Percentiles rank a stretch among this genome's conserved stretches.
Evolutionary conservation across 257 asterid genomes (phyloP).

Genomic region (Fraxinus cuspidata): DNA sequence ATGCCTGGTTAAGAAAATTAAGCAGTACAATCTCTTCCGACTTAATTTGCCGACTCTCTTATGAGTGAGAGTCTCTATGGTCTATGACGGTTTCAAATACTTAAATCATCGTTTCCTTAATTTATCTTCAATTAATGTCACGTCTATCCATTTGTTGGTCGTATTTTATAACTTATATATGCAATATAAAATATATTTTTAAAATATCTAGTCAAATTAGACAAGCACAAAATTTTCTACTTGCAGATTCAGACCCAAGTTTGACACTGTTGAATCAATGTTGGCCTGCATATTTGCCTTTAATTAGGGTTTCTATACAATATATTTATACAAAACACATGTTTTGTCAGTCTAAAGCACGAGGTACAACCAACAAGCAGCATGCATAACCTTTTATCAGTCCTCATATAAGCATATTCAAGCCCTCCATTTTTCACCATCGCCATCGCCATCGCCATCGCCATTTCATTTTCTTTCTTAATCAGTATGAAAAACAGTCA

Average conservation of each 20-base stretch:
- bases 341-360: constrained; percentile 44
- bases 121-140: too few relatives aligned
- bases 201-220: constrained; percentile 15
- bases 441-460: background rate
- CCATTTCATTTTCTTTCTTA: constrained; percentile 16
- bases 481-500: constrained; percentile 26
- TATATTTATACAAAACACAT: constrained; percentile 38
- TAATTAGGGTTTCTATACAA: constrained; percentile 17
- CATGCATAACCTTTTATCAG: background rate
- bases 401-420: constrained; percentile 25
- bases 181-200: background rate
- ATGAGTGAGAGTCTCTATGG: background rate
- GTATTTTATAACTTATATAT: too few relatives aligned
- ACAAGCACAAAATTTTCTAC: constrained; percentile 15
- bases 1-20: background rate
- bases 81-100: too few relatives aligned
- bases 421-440: constrained; percentile 18
- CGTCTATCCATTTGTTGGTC: too few relatives aligned
- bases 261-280: constrained; percentile 35
- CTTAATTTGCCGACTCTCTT: background rate
- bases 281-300: constrained; percentile 27
- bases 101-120: too few relatives aligned
- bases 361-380: constrained; percentile 25
- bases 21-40: too few relatives aligned
- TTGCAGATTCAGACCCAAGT: constrained; percentile 20